These are phyloP conservation scores for Arachis monticola DNA, from an alignment of 331 rosid genomes.

Conservation along the genomic window DNA sequence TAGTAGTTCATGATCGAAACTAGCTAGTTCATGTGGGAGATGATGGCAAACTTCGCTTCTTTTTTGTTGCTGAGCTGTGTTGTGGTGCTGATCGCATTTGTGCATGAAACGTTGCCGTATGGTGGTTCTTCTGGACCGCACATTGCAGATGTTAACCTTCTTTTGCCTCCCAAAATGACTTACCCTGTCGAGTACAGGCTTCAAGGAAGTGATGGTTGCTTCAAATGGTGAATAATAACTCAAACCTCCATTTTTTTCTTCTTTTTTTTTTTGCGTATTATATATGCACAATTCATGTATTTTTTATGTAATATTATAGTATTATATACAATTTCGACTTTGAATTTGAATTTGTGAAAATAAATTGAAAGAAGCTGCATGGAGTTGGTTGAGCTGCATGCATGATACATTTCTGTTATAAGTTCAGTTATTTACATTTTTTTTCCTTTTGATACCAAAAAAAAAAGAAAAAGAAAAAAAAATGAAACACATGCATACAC, in stretches of 20 bases:
- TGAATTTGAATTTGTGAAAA: not conserved
- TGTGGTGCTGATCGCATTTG: slow-evolving; percentile 19
- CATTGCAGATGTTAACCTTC: slow-evolving; percentile 83
- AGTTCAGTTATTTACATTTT: not conserved
- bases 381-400: not conserved
- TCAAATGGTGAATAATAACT: slow-evolving; percentile 65
- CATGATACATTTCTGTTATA: not conserved
- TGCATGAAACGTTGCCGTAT: slow-evolving; percentile 45
- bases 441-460: not conserved
- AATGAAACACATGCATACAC: not conserved
- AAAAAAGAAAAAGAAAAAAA: not conserved
- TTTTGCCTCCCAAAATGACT: slow-evolving; percentile 86
- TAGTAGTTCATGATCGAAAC: not conserved
- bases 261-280: not conserved
- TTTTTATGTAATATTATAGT: no score
- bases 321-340: not conserved
- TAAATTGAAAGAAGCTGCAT: not conserved
- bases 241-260: not conserved
- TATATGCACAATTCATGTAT: no score
- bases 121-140: slow-evolving; percentile 69
- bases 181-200: slow-evolving; percentile 86
- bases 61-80: slow-evolving; percentile 39
- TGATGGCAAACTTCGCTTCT: slow-evolving; percentile 47
- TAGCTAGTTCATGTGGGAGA: not conserved
- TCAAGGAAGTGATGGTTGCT: slow-evolving; percentile 95